Evolutionary conservation across 2,329 filamentous ascomycete species (phyloP).

Genomic region (Pseudocercospora vitis): DNA sequence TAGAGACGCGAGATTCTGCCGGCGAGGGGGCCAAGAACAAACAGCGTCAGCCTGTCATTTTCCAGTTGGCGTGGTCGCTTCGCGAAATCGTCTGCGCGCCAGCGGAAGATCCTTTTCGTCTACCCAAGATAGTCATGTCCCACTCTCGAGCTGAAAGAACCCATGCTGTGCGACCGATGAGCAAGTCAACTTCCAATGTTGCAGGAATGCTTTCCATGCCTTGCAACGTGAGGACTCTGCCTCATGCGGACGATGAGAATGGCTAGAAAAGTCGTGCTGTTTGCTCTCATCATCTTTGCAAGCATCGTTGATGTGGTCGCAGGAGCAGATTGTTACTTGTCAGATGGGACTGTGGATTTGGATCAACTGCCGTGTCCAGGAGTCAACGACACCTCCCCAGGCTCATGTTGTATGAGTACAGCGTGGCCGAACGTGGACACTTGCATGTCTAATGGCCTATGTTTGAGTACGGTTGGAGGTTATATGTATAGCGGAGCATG

Average conservation of each 20-base stretch:
- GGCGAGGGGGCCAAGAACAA: not conserved
- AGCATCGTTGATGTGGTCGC: not conserved
- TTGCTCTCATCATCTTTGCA: not conserved
- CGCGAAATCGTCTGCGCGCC: not conserved
- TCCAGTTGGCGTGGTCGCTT: not conserved
- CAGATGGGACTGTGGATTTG: not conserved
- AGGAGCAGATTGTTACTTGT: not conserved
- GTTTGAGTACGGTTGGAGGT: slow-evolving; percentile 1
- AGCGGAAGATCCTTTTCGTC: not conserved
- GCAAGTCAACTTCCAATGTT: not conserved
- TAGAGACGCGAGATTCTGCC: not conserved
- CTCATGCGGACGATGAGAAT: not conserved
- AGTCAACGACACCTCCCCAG: slow-evolving; percentile 1
- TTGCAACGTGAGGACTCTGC: not conserved
- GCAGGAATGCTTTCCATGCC: not conserved
- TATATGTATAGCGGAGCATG: slow-evolving; percentile 1
- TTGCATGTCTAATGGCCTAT: slow-evolving; percentile 1
- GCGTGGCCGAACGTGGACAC: slow-evolving; percentile 4
- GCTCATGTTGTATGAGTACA: not conserved
- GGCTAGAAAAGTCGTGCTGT: not conserved
- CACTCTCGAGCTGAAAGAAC: not conserved
- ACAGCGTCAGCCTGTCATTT: not conserved
- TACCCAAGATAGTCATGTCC: not conserved
- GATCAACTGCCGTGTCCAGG: slow-evolving; percentile 7
- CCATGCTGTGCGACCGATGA: not conserved